Conservation (phyloP, 192 early-diverging fungal genomes). For the Coemansia sp. region DNA sequence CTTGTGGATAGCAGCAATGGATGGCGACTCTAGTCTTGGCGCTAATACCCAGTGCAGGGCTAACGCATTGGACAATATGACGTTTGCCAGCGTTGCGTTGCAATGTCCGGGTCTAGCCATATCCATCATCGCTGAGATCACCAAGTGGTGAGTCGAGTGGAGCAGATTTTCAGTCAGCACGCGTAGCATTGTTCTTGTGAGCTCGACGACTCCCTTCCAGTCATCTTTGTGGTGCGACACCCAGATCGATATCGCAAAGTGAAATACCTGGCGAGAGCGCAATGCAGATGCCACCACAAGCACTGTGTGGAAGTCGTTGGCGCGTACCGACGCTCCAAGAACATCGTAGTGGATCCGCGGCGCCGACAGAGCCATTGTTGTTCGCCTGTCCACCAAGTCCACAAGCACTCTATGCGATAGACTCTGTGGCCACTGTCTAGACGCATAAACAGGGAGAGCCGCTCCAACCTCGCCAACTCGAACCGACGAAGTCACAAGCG, state of each 20-base stretch:
- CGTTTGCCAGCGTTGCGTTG: neutral
- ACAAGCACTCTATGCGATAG: neutral
- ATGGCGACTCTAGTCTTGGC: slow-evolving; percentile 27
- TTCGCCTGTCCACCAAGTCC: slow-evolving; percentile 4
- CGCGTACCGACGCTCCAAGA: slow-evolving; percentile 20
- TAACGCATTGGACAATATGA: slow-evolving; percentile 15
- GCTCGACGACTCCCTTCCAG: slow-evolving; percentile 15
- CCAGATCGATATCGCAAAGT: slow-evolving; percentile 29
- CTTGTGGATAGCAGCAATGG: slow-evolving; percentile 26
- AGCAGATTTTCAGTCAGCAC: slow-evolving; percentile 13
- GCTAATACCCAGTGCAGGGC: slow-evolving; percentile 26
- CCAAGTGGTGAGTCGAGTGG: slow-evolving; percentile 41
- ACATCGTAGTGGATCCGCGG: slow-evolving; percentile 39
- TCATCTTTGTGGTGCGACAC: neutral
- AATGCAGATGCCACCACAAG: slow-evolving; percentile 12
- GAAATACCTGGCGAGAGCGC: slow-evolving; percentile 13
- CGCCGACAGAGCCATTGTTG: neutral
- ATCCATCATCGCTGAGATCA: slow-evolving; percentile 9
- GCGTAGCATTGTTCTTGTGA: slow-evolving; percentile 10
- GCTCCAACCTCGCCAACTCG: neutral
- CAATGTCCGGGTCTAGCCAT: neutral
- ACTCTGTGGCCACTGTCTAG: neutral
- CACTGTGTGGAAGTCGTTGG: slow-evolving; percentile 1
- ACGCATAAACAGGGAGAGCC: slow-evolving; percentile 22
- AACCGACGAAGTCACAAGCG: slow-evolving; percentile 23